Percentiles rank a stretch among this genome's conserved stretches.
These are phyloP conservation scores for Panicum miliaceum DNA, from an alignment of 176 grass and related monocot species.

Conservation along the genomic window DNA sequence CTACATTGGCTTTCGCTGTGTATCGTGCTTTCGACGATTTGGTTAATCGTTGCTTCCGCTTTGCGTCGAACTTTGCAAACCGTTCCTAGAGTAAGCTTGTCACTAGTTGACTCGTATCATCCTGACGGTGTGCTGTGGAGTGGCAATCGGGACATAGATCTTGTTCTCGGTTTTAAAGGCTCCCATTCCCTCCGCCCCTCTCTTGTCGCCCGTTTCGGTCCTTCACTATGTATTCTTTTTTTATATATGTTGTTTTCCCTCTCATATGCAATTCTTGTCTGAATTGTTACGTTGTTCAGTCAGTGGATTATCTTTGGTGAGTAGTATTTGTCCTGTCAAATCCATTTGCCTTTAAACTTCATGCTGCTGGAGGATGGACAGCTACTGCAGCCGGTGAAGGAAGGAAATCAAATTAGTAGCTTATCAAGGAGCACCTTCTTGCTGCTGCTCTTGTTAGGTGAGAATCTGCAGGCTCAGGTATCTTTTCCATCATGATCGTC, in stretches of 20 bases:
- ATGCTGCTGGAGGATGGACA: background rate
- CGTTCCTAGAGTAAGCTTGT: too few species aligned
- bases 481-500: background rate
- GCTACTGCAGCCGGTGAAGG: background rate
- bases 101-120: too few species aligned
- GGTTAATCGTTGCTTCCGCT: too few species aligned
- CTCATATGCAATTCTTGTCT: constrained; percentile 8
- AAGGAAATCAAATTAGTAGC: background rate
- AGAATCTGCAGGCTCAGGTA: background rate
- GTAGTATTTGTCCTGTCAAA: constrained; percentile 59
- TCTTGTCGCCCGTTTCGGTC: too few species aligned
- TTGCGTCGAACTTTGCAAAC: too few species aligned
- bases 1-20: too few species aligned
- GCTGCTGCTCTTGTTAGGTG: background rate
- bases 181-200: too few species aligned
- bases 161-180: too few species aligned
- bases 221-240: constrained; percentile 25
- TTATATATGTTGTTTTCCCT: background rate
- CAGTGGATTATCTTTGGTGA: constrained; percentile 69
- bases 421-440: background rate
- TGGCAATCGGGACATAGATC: too few species aligned
- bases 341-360: constrained; percentile 76
- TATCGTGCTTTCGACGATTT: too few species aligned
- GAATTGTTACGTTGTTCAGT: constrained; percentile 42
- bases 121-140: too few species aligned